Evolutionary conservation across 192 early-diverging fungal species (phyloP), one percentile per base, ranked within the genome.

Genomic region (Mortierella hygrophila): DNA sequence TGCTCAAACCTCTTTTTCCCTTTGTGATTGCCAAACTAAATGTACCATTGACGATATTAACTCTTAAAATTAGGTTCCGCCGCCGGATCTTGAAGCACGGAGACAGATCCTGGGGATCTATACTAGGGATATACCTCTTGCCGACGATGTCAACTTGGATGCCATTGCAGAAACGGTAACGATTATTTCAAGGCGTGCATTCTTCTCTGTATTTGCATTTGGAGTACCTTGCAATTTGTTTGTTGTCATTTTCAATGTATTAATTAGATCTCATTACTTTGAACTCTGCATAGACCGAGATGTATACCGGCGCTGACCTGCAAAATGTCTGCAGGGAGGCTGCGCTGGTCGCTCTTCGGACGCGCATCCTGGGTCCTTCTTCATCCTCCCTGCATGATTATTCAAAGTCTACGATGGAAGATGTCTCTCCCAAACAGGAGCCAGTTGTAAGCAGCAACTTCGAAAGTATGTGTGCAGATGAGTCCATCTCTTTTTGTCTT

Each of bases 271-370:
- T 15, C 41, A n/a, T 42, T 72, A 11, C 15, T 32, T 77, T 40
- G 38, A 40, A 20, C 4, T 18, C 18, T 65, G 10, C 32, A 57
- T 83, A 93, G 92, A 92, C 92, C 1, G 89, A 91, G 20, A 75
- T 90, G 49, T 93, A 90, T 74, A 90, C 90, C n/a, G 88, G 90
- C 16, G 89, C 91, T 4, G 91, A 91, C 78, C 72, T 92, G 29
- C 89, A 92, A 75, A 93, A 91, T 70, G 88, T 94, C 44, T 91
- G 89, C 68, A 87, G 91, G 65, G 90, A 92, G 80, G 90, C 90
- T 10, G 92, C 89, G 9, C 81, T 91, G 82, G 90, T 90, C 55
- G 88, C 88, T 2, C 74, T 91, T 57, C 73, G 84, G n/a, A 75
- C 84, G 6, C 72, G 84, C 10, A 70, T 81, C 35, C 41, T 85